These are phyloP conservation scores for Metarhizium album DNA, from an alignment of 2,329 filamentous ascomycete species.

Conservation along the genomic window DNA sequence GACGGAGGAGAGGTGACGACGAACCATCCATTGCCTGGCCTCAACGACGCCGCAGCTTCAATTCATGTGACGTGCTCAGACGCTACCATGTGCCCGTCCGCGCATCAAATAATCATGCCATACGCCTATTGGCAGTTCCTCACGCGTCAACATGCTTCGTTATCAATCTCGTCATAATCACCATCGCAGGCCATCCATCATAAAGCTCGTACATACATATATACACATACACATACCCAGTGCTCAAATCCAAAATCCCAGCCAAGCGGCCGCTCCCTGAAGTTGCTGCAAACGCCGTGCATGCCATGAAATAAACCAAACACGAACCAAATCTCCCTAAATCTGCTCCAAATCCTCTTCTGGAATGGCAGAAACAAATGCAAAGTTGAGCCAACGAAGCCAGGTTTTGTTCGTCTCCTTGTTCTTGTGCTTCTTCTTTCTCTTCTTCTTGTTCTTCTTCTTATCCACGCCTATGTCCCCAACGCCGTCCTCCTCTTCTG, in stretches of 20 bases:
- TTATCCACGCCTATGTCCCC: constrained; percentile 20
- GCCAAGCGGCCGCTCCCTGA: not conserved
- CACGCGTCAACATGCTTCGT: too few species aligned
- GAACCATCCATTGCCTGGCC: too few species aligned
- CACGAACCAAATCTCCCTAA: constrained; percentile 10
- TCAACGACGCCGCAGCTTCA: too few species aligned
- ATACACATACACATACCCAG: not conserved
- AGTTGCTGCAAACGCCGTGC: constrained; percentile 4
- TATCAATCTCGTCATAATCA: constrained; percentile 4
- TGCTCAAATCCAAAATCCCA: not conserved
- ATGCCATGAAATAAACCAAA: constrained; percentile 2
- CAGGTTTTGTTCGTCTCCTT: constrained; percentile 56
- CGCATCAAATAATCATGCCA: too few species aligned
- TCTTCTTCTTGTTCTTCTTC: constrained; percentile 30
- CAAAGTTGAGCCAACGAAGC: constrained; percentile 66
- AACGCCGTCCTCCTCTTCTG: not conserved
- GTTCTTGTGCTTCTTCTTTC: constrained; percentile 40
- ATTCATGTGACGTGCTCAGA: too few species aligned
- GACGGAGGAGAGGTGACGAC: too few species aligned
- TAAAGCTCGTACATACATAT: not conserved
- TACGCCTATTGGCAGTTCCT: too few species aligned
- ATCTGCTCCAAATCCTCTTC: constrained; percentile 51
- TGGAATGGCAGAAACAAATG: constrained; percentile 66
- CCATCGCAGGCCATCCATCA: not conserved
- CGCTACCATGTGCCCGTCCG: too few species aligned